Evolutionary conservation across 2,329 filamentous ascomycete species (phyloP).

Genomic region (Scopulariopsis brevicaulis): DNA sequence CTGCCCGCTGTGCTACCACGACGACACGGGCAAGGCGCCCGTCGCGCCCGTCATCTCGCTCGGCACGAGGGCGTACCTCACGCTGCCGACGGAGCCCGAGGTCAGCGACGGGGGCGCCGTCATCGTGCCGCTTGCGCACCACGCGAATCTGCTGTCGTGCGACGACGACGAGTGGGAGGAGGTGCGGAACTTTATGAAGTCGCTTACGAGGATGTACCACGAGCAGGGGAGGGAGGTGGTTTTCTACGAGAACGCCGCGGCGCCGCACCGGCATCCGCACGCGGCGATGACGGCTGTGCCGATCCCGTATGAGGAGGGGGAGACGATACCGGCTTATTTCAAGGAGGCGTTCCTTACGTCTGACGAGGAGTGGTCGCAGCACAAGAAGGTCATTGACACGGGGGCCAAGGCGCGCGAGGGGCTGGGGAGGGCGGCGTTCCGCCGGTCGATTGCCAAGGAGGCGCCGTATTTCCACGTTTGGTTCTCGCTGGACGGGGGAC

Average conservation of each 20-base stretch:
- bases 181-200: slow-evolving; percentile 98
- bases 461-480: slow-evolving; percentile 98
- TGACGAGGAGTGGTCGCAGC: slow-evolving; percentile 92
- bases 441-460: slow-evolving; percentile 76
- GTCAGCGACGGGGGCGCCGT: slow-evolving; percentile 72
- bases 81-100: slow-evolving; percentile 81
- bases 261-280: slow-evolving; percentile 66
- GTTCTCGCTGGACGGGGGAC: slow-evolving; percentile 84
- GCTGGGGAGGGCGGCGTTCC: slow-evolving; percentile 70
- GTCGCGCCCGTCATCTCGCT: slow-evolving; percentile 78
- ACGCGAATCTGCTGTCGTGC: slow-evolving; percentile 85
- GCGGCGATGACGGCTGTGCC: slow-evolving; percentile 80
- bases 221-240: slow-evolving; percentile 84
- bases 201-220: slow-evolving; percentile 85
- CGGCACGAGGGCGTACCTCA: slow-evolving; percentile 77
- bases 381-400: slow-evolving; percentile 90
- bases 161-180: slow-evolving; percentile 99
- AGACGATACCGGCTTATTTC: slow-evolving; percentile 89
- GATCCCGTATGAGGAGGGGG: slow-evolving; percentile 82
- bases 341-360: slow-evolving; percentile 80
- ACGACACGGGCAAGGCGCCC: slow-evolving; percentile 64
- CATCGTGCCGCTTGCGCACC: slow-evolving; percentile 81
- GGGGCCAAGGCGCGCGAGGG: slow-evolving; percentile 50
- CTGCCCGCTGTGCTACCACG: slow-evolving; percentile 87
- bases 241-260: slow-evolving; percentile 95